Base-by-base conservation (phyloP, 768 basidiomycete genomes). In the Lyophyllum semitale region DNA sequence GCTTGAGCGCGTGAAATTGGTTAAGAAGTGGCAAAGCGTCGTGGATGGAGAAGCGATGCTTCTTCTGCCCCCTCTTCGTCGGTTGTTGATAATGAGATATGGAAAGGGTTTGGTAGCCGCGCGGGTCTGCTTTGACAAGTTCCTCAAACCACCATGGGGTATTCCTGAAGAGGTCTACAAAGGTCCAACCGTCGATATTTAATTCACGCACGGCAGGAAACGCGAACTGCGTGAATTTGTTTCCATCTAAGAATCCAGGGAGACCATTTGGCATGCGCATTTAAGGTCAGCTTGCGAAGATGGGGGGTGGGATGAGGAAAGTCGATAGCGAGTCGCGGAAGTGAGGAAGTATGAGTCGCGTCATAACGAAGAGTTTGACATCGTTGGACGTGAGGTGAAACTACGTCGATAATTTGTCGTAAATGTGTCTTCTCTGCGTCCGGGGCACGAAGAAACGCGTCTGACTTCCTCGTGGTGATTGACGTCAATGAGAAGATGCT, bases 291-390 rank as follows among this genome's bases (percentile, higher is more conserved):
- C 12, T 22, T 46, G 12, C 13, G 32, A 22, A 54, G 41, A 12
- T 26, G 7, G 8, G 50, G 46, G 1, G 46, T 18, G 23, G 20
- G 22, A 41, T 37, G 30, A 22, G 4, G 22, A 11, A 54, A 41
- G 38, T 54, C 46, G 46, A 46, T 27, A n/a, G 46, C 33, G 27
- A 54, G 44, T 17, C 20, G 29, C 20, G 53, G 44, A 22, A 48
- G 47, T 8, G 47, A 54, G 15, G 44, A 48, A n/a, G 43, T 46
- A 25, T 54, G 41, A 3, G 46, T 47, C 13, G 42, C 50, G 38
- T 42, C 18, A 25, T 25, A 47, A 9, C 8, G 32, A 9, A 54
- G 25, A 9, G 44, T 40, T 20, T 29, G 15, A 20, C n/a, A 33
- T 27, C 46, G 45, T 8, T 4, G 17, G 13, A 48, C 35, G 37